Evolutionary conservation across 2,329 filamentous ascomycete genomes (phyloP), one percentile per base, ranked within the genome.

Genomic region (Botrytis fabae): DNA sequence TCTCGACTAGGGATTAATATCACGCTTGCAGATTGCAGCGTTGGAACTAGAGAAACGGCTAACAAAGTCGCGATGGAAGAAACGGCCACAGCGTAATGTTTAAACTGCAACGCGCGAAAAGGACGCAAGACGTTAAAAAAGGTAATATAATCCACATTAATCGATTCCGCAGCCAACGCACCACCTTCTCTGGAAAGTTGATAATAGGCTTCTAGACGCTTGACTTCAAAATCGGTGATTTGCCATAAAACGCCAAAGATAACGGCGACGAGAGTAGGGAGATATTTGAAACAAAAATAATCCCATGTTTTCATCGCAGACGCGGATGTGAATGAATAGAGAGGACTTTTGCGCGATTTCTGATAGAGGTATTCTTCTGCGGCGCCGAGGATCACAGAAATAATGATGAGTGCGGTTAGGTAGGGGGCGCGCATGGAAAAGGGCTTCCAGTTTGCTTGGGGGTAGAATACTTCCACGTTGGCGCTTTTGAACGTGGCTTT

Each of bases 81-180:
- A 22, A 91, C 83, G 0, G 87, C 87, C 9, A 94, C 91, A 0
- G 91, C 90, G 79, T 90, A 92, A 77, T 94, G 92, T 62, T 85
- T 85, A 75, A 88, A 86, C 74, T 84, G 84, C 4, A 93, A 78
- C 1, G 91, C 91, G 63, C 86, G 85, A 7, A 93, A 81, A 0
- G 92, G 92, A 3, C 90, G 86, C 57, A 91, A 81, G 78, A 92
- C 89, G 77, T 86, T 90, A 82, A 91, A 88, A 76, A 89, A 86
- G 8, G 91, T 93, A 62, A 92, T 85, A 74, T 94, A 94, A 70
- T 79, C 78, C 14, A 78, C 90, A 75, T 93, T 93, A 78, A 94
- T 87, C 0, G 90, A 92, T 78, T 89, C 87, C 57, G 86, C 87
- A 0, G 90, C 90, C 32, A 90, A 81, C 1, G 90, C 89, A 22